phyloP scores from a whole-genome alignment of 495 filamentous ascomycete species.

The Lophium mytilinum region DNA sequence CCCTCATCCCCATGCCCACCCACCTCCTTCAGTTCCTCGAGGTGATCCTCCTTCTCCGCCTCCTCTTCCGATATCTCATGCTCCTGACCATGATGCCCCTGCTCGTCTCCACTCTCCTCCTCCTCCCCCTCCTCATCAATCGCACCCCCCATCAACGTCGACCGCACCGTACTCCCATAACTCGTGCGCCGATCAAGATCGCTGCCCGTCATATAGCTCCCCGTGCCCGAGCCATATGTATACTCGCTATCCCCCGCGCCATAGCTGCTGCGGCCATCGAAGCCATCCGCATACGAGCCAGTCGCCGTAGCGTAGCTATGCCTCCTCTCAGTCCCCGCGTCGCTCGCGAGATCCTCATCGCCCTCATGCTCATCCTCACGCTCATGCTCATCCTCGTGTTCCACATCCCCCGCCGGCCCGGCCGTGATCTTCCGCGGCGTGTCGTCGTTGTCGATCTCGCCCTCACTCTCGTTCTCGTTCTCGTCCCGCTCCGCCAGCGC shows the following conservation, averaged over 20 bases:
- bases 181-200: slow-evolving; percentile 44
- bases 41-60: background rate
- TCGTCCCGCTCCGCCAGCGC: slow-evolving; percentile 30
- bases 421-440: slow-evolving; percentile 1
- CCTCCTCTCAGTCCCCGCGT: slow-evolving; percentile 45
- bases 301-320: slow-evolving; percentile 17
- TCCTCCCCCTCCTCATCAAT: slow-evolving; percentile 30
- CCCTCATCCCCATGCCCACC: background rate
- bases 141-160: slow-evolving; percentile 24
- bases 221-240: slow-evolving; percentile 42
- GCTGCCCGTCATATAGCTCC: slow-evolving; percentile 41
- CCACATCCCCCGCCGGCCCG: slow-evolving; percentile 10
- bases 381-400: slow-evolving; percentile 40
- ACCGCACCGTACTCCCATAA: slow-evolving; percentile 39
- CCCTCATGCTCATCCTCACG: slow-evolving; percentile 32
- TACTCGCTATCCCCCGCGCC: slow-evolving; percentile 42
- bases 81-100: slow-evolving; percentile 7
- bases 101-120: slow-evolving; percentile 19
- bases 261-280: slow-evolving; percentile 44
- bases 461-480: slow-evolving; percentile 26
- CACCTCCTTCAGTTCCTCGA: background rate
- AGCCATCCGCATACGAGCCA: slow-evolving; percentile 25
- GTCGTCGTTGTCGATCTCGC: background rate
- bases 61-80: background rate
- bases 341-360: slow-evolving; percentile 39